These are phyloP conservation scores for Collybia nuda DNA, from an alignment of 768 basidiomycete species.

Conservation along the genomic window DNA sequence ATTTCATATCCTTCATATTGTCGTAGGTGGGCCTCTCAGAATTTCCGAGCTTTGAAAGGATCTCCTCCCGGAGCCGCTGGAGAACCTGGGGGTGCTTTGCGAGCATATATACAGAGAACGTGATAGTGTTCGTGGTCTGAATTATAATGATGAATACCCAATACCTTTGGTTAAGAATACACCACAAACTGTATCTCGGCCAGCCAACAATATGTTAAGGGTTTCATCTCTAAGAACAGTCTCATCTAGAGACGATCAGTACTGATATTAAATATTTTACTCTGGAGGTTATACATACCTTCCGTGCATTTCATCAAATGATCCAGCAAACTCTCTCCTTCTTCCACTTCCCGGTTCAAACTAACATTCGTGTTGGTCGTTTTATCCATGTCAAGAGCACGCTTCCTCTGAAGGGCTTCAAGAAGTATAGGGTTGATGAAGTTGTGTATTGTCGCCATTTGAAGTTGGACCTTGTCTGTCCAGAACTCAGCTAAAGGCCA, in stretches of 20 bases:
- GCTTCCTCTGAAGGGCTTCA: conserved; percentile 42
- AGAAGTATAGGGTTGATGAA: conserved; percentile 54
- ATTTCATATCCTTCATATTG: conserved; percentile 47
- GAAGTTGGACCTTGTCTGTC: conserved; percentile 42
- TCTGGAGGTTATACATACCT: conserved; percentile 27
- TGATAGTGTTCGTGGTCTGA: conserved; percentile 39
- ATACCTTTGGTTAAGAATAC: too few species aligned
- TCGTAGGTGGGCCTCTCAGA: conserved; percentile 38
- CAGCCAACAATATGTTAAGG: conserved; percentile 57
- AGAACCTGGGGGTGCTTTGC: conserved; percentile 41
- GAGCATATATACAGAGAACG: conserved; percentile 44
- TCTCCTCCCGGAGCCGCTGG: conserved; percentile 38
- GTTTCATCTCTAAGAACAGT: conserved; percentile 43
- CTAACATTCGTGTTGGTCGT: conserved; percentile 15
- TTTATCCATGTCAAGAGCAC: conserved; percentile 9
- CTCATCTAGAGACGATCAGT: conserved; percentile 22
- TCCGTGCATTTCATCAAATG: conserved; percentile 53
- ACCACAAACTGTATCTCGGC: conserved; percentile 49
- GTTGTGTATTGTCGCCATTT: conserved; percentile 44
- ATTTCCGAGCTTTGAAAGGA: conserved; percentile 37
- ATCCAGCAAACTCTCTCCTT: conserved; percentile 44
- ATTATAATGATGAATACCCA: too few species aligned
- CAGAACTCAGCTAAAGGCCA: conserved; percentile 59
- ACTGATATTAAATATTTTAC: background rate
- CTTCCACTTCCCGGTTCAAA: conserved; percentile 27